A percentile compares a stretch with the other conserved stretches of the same genome.
Evolutionary conservation across 1,284 basidiomycete species (phyloP).

Genomic region (Microbotryum intermedium): DNA sequence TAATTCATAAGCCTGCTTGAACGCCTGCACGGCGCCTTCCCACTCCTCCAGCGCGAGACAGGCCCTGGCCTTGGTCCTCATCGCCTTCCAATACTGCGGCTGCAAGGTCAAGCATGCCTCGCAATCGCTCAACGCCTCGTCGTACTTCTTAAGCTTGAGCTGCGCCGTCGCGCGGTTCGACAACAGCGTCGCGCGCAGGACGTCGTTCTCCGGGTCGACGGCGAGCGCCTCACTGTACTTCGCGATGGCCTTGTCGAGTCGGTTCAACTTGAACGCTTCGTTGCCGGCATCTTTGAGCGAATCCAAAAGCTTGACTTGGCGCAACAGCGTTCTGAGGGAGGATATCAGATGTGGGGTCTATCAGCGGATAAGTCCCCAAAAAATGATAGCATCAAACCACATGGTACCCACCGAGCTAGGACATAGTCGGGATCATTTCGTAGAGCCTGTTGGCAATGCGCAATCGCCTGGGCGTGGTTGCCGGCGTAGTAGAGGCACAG

Average conservation of each 20-base stretch:
- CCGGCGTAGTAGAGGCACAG: conserved; percentile 66
- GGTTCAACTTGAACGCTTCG: conserved; percentile 57
- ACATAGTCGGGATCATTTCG: conserved; percentile 69
- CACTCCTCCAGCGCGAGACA: conserved; percentile 64
- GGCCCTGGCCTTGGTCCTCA: conserved; percentile 74
- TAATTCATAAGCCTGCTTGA: conserved; percentile 66
- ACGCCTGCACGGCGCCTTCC: conserved; percentile 64
- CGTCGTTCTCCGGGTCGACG: conserved; percentile 37
- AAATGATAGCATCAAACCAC: too few species aligned
- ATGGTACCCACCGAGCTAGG: conserved; percentile 50
- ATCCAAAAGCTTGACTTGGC: conserved; percentile 61
- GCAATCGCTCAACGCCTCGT: conserved; percentile 63
- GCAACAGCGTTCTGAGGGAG: conserved; percentile 9
- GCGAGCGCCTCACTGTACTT: conserved; percentile 64
- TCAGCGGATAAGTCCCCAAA: neutral
- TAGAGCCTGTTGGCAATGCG: conserved; percentile 64
- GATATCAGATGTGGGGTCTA: neutral
- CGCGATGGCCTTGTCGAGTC: conserved; percentile 55
- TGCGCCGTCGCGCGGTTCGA: conserved; percentile 77
- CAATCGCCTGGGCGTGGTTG: conserved; percentile 60
- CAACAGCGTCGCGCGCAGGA: conserved; percentile 65
- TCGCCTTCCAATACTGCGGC: conserved; percentile 67
- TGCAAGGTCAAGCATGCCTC: conserved; percentile 57
- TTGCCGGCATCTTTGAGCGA: conserved; percentile 78
- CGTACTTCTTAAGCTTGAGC: conserved; percentile 58